Base-by-base conservation (phyloP, 2,329 filamentous ascomycete genomes). In the Fusarium miscanthi region DNA sequence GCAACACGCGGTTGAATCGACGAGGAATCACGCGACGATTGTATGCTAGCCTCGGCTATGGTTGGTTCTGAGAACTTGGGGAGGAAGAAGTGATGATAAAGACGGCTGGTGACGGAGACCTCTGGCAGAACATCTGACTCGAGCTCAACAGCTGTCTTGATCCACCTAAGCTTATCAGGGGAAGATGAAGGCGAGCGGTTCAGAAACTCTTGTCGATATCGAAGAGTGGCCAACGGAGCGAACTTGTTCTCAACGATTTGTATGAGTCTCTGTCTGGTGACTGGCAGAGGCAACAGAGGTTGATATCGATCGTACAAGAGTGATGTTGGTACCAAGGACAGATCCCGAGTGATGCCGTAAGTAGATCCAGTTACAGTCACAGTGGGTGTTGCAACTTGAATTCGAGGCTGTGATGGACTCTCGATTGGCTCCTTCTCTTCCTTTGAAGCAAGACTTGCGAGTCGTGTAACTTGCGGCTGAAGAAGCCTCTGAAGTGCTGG, bases 181-280 rank as follows among this genome's bases (percentile, higher is more conserved):
- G 73, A 54, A 3, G 61, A 17, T 19, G 61, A 40, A 19, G 65
- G 63, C 2, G 70, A 66, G 30, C 64, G 72, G 30, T 77, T 77
- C 23, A 76, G 76, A 23, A 86, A 72, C 65, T 84, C 82, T 67
- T 86, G 84, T 7, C 80, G 82, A 41, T 84, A 76, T 21, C 78
- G 80, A 17, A 84, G 37, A 4, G 77, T 80, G 38, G 85, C 72
- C 7, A 81, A 65, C 0, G 84, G 84, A 1, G 82, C 80, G 40
- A 84, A 78, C 5, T 79, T 79, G 21, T 81, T 81, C n/a, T 81
- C 77, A 4, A 80, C 77, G 12, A 85, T 78, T 42, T 84, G 81
- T 10, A 81, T 73, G 5, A 83, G 71, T 10, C 80, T 81, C 25
- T 80, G 76, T 9, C 80, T 80, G 2, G 80, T 77, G 25, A 84